These are phyloP conservation scores for Goniomonas avonlea DNA, from an alignment of 78 protist genomes.

Conservation along the genomic window DNA sequence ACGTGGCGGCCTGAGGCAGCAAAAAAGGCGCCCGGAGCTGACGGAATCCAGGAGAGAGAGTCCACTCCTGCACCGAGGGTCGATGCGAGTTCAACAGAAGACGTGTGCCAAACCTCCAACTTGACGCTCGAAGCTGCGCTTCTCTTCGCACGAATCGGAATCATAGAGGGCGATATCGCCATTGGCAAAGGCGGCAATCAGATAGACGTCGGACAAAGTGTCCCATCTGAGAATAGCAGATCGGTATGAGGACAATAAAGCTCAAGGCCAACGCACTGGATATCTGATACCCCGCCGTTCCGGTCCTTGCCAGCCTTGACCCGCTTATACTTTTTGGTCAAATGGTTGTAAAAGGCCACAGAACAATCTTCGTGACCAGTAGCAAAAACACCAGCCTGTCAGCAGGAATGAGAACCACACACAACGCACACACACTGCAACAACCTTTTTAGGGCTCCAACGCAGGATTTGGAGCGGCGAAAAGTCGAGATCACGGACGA, in stretches of 20 bases:
- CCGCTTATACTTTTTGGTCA: not conserved
- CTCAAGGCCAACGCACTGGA: no score
- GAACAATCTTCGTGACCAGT: not conserved
- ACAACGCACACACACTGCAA: no score
- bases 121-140: no score
- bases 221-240: no score
- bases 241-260: no score
- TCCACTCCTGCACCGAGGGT: no score
- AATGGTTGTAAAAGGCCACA: not conserved
- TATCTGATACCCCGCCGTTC: not conserved
- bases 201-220: not conserved
- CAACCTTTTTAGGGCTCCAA: not conserved
- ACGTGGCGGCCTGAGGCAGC: no score
- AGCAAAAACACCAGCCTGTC: not conserved
- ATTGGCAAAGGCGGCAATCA: not conserved
- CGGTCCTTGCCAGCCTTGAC: constrained; percentile 5
- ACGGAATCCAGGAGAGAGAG: no score
- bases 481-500: not conserved
- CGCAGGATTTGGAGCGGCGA: not conserved
- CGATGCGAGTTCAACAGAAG: no score
- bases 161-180: constrained; percentile 2
- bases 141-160: not conserved
- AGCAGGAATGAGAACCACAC: no score
- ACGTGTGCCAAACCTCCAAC: no score
- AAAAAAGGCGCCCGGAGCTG: no score